Evolutionary conservation across 805 yeast genomes (phyloP), one percentile per base, ranked within the genome.

Genomic region (Barnettozyma sp.): DNA sequence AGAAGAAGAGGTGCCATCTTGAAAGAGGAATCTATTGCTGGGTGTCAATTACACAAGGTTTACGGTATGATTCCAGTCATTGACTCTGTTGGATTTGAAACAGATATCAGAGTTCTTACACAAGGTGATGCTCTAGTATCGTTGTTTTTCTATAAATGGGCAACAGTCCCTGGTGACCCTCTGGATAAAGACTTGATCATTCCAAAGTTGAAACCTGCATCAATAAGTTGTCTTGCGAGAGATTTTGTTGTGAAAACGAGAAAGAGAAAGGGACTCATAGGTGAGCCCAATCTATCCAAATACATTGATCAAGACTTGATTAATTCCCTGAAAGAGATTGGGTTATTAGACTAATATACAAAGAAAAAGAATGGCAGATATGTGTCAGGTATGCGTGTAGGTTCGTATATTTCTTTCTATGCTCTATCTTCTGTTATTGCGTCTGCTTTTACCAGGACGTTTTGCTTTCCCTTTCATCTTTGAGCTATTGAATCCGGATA

Each of bases 191-290:
- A 73, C 22, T 71, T 73, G 13, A 62, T 59, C 32, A 68, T 86
- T 26, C 86, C 87, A 5, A 69, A 78, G 27, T 65, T 90, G 54
- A 76, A 76, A 46, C 84, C 95, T 0, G 95, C 92, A 1, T 78
- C 81, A 6, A 59, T 66, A 1, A 63, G 63, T 8, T 76, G 82
- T 3, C 60, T 88, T 39, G 90, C 96, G 1, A 66, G 98, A 39
- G 98, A 92, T 58, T 85, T 87, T 50, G 79, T 86, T 21, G 61
- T 85, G 60, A 92, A 94, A 56, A 86, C 96, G 0, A 70, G 99
- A 55, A 75, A 78, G 48, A 71, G 97, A 48, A 90, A 87, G 54
- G 97, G 97, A 0, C 59, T 90, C 23, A 68, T 76, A 7, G 84
- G 79, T 11, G 94, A 81, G 41, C 84, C 85, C 15, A 66, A 68